Evolutionary conservation across 352 stramenopile species (phyloP).

Genomic region (Phytophthora tubulina): DNA sequence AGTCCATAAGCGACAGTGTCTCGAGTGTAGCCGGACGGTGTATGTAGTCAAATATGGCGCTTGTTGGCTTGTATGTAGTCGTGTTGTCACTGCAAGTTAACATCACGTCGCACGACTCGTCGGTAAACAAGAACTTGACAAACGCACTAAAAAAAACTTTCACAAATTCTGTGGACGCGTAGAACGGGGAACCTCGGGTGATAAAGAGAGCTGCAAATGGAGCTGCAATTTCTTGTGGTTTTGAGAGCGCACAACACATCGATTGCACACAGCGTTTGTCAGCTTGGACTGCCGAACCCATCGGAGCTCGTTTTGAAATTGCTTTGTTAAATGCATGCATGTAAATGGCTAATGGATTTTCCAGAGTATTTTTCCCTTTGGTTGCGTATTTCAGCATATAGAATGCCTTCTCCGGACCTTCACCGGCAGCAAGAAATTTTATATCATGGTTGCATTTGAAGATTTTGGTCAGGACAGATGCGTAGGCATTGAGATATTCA

Average conservation of each 20-base stretch:
- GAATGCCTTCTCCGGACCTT: constrained; percentile 18
- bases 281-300: not conserved
- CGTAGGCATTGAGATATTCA: constrained; percentile 10
- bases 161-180: constrained; percentile 2
- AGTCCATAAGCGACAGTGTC: constrained; percentile 1
- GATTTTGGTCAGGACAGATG: not conserved
- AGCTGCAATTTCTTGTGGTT: constrained; percentile 12
- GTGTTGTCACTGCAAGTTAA: not conserved
- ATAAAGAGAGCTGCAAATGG: constrained; percentile 7
- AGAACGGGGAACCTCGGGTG: constrained; percentile 4
- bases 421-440: constrained; percentile 6
- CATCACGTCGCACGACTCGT: constrained; percentile 3
- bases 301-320: not conserved
- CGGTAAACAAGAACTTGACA: not conserved
- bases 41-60: constrained; percentile 1
- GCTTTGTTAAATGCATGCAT: constrained; percentile 14
- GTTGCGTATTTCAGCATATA: constrained; percentile 18
- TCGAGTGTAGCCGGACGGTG: not conserved
- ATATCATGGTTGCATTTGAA: constrained; percentile 19
- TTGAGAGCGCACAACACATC: constrained; percentile 20
- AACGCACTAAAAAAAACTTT: constrained; percentile 7
- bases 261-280: constrained; percentile 19
- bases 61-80: constrained; percentile 10
- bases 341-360: constrained; percentile 15
- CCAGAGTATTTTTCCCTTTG: constrained; percentile 4